Evolutionary conservation across 164 flowering plant species (phyloP).

Genomic region (Santalum album): DNA sequence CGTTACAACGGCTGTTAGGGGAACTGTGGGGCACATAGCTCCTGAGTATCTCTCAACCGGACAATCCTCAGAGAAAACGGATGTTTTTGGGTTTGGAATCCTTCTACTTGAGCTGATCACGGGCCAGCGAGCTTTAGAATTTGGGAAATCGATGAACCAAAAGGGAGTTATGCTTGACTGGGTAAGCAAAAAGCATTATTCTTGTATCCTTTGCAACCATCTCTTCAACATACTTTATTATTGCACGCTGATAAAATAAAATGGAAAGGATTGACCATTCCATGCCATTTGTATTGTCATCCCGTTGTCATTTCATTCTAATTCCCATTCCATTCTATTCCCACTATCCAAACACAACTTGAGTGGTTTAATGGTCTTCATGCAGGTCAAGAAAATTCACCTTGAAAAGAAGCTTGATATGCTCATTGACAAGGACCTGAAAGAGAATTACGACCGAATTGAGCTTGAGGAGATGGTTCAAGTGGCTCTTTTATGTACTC

Average conservation of each 20-base stretch:
- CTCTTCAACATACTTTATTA: no score
- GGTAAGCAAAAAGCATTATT: conserved; percentile 38
- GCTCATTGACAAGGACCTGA: neutral
- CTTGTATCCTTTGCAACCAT: no score
- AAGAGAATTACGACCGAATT: neutral
- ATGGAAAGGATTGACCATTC: no score
- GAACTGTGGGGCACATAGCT: conserved; percentile 95
- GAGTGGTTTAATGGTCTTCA: neutral
- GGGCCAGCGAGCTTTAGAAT: conserved; percentile 80
- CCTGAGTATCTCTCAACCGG: conserved; percentile 94
- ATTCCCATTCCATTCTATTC: no score
- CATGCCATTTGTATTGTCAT: no score
- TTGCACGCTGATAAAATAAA: no score
- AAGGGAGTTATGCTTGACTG: conserved; percentile 92
- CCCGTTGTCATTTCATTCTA: no score
- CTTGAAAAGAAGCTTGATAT: neutral
- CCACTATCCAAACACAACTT: no score
- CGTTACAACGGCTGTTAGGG: conserved; percentile 89
- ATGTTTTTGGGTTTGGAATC: conserved; percentile 89
- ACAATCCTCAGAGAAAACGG: conserved; percentile 92
- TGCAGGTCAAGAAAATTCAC: neutral
- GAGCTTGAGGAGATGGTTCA: conserved; percentile 4
- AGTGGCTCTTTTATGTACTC: neutral
- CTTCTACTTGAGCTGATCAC: conserved; percentile 88
- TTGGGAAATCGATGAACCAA: conserved; percentile 80